phyloP scores from a whole-genome alignment of 768 basidiomycete genomes.

The Pholiota microspora region DNA sequence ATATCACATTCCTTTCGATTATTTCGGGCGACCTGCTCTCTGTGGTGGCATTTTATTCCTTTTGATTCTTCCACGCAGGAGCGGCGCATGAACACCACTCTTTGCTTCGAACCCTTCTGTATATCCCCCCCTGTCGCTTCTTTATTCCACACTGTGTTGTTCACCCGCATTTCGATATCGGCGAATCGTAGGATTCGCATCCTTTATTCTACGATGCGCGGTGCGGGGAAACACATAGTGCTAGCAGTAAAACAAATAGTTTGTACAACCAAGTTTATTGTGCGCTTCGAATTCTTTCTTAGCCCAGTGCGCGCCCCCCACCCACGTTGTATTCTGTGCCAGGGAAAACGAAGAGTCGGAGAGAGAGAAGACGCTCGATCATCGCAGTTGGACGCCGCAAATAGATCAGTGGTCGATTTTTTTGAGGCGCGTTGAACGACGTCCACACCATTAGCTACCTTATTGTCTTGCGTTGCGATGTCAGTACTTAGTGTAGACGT shows the following conservation, averaged over 20 bases:
- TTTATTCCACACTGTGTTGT: slow-evolving; percentile 10
- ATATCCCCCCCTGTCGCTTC: slow-evolving; percentile 4
- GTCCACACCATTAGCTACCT: background rate
- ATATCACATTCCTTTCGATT: slow-evolving; percentile 26
- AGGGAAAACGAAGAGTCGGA: background rate
- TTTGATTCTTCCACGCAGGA: slow-evolving; percentile 2
- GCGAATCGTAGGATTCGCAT: background rate
- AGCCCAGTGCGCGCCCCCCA: background rate
- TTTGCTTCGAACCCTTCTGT: slow-evolving; percentile 18
- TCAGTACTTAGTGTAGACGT: background rate
- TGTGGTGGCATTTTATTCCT: slow-evolving; percentile 8
- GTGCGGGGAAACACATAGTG: slow-evolving; percentile 2
- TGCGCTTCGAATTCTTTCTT: slow-evolving; percentile 7
- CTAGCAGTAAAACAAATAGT: slow-evolving; percentile 9
- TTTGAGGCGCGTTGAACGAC: background rate
- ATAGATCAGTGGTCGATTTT: background rate
- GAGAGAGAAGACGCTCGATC: background rate
- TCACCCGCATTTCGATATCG: background rate
- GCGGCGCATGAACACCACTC: slow-evolving; percentile 20
- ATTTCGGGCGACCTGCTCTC: slow-evolving; percentile 9
- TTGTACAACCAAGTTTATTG: slow-evolving; percentile 16
- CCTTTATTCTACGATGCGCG: background rate
- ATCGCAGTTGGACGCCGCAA: background rate
- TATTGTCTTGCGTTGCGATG: background rate
- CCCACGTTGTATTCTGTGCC: background rate